Evolutionary conservation across 2,329 filamentous ascomycete species (phyloP).

Genomic region (Cadophora luteo-olivacea): DNA sequence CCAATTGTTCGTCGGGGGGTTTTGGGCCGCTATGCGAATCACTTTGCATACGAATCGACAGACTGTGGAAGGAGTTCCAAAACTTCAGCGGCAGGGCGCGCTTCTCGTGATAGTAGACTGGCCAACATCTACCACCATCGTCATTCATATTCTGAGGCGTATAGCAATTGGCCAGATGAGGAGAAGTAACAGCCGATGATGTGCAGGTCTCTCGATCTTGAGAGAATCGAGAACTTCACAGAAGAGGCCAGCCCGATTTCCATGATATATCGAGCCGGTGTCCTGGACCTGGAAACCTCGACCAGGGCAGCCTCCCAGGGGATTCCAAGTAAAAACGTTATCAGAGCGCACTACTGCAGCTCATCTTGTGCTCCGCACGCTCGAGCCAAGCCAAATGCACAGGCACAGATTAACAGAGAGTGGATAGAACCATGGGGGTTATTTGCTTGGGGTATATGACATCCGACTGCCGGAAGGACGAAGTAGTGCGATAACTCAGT

Average conservation of each 20-base stretch:
- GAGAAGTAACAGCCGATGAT: slow-evolving; percentile 1
- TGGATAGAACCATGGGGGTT: slow-evolving; percentile 8
- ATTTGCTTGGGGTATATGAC: background rate
- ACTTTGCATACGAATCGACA: slow-evolving; percentile 27
- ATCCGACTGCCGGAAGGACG: background rate
- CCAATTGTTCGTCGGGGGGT: slow-evolving; percentile 25
- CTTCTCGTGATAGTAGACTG: slow-evolving; percentile 27
- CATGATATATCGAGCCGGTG: slow-evolving; percentile 13
- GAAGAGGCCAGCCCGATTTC: background rate
- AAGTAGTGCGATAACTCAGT: background rate
- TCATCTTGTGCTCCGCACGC: slow-evolving; percentile 42
- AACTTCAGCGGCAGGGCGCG: slow-evolving; percentile 36
- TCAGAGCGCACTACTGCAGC: slow-evolving; percentile 43
- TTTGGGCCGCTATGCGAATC: slow-evolving; percentile 42
- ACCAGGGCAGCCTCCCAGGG: slow-evolving; percentile 25
- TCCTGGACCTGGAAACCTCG: slow-evolving; percentile 38
- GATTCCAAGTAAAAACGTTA: slow-evolving; percentile 32
- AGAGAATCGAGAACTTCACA: background rate
- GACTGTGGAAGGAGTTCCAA: slow-evolving; percentile 31
- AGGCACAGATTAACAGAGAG: slow-evolving; percentile 17
- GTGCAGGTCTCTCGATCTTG: background rate
- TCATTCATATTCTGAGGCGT: background rate
- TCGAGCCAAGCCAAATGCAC: slow-evolving; percentile 19
- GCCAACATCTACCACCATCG: background rate
- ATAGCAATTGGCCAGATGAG: background rate